A percentile compares a stretch with the other conserved stretches of the same genome.
These are phyloP conservation scores for Aquilaria malaccensis DNA, from an alignment of 345 rosid species.

Conservation along the genomic window DNA sequence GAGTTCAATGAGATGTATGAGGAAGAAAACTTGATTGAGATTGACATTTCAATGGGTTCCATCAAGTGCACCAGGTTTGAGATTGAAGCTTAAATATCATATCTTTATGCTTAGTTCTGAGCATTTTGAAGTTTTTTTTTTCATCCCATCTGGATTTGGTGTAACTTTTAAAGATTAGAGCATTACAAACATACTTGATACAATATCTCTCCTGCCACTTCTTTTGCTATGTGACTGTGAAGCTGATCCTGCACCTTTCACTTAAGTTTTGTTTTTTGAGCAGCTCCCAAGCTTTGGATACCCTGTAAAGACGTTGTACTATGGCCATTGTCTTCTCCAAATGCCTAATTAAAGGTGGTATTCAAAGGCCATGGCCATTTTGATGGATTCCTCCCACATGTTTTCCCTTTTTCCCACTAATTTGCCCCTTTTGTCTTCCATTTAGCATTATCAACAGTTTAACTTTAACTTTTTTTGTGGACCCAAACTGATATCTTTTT, in stretches of 20 bases:
- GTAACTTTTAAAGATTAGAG: background rate
- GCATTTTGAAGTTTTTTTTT: conserved; percentile 20
- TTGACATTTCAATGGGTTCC: conserved; percentile 74
- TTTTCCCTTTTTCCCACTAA: background rate
- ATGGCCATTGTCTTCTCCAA: conserved; percentile 8
- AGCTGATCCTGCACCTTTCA: conserved; percentile 1
- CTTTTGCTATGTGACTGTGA: conserved; percentile 8
- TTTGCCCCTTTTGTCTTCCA: background rate
- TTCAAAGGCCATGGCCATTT: conserved; percentile 8
- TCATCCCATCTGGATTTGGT: conserved; percentile 29
- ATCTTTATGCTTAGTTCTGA: background rate
- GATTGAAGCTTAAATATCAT: conserved; percentile 40
- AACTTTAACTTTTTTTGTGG: conserved; percentile 7
- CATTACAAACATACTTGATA: background rate
- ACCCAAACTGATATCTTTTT: background rate
- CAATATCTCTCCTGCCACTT: conserved; percentile 7
- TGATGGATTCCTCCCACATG: conserved; percentile 14
- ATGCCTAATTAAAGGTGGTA: conserved; percentile 21
- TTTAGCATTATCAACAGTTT: conserved; percentile 5
- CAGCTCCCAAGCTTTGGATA: conserved; percentile 26
- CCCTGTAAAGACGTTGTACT: conserved; percentile 23
- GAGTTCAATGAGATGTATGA: conserved; percentile 54
- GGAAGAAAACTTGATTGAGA: conserved; percentile 85
- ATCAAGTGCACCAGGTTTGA: conserved; percentile 69
- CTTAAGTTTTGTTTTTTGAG: background rate